Conservation (phyloP, 345 rosid genomes). For the Punica granatum region DNA sequence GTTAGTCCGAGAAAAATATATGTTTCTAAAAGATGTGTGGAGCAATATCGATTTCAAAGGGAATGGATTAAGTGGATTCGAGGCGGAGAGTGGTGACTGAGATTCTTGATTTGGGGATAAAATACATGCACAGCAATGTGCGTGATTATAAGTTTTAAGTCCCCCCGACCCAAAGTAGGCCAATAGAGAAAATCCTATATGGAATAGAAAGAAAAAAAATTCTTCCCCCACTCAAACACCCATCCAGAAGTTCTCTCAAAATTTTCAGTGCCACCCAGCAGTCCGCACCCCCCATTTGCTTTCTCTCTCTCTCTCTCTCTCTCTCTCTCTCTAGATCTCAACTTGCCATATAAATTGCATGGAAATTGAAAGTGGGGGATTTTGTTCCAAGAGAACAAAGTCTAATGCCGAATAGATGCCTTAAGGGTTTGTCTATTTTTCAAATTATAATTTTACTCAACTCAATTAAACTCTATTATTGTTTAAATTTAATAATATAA, state of each 20-base stretch:
- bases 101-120: conserved; percentile 14
- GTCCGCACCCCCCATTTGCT: neutral
- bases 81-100: neutral
- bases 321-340: neutral
- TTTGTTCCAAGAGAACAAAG: conserved; percentile 1
- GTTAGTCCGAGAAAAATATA: neutral
- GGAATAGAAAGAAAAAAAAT: neutral
- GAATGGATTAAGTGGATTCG: neutral
- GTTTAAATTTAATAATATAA: too few species aligned
- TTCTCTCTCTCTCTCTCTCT: conserved; percentile 1
- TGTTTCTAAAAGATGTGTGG: neutral
- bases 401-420: neutral
- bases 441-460: too few species aligned
- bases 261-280: conserved; percentile 16
- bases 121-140: neutral
- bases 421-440: too few species aligned
- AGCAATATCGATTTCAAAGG: too few species aligned
- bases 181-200: conserved; percentile 10
- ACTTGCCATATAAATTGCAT: conserved; percentile 4
- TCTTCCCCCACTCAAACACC: conserved; percentile 14
- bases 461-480: too few species aligned
- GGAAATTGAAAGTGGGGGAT: neutral
- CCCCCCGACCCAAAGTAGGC: conserved; percentile 5
- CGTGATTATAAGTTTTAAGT: neutral
- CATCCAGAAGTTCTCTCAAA: conserved; percentile 7